A percentile compares a stretch with the other conserved stretches of the same genome.
phyloP scores from a whole-genome alignment of 1,284 basidiomycete genomes.

The Earliella scabrosa region DNA sequence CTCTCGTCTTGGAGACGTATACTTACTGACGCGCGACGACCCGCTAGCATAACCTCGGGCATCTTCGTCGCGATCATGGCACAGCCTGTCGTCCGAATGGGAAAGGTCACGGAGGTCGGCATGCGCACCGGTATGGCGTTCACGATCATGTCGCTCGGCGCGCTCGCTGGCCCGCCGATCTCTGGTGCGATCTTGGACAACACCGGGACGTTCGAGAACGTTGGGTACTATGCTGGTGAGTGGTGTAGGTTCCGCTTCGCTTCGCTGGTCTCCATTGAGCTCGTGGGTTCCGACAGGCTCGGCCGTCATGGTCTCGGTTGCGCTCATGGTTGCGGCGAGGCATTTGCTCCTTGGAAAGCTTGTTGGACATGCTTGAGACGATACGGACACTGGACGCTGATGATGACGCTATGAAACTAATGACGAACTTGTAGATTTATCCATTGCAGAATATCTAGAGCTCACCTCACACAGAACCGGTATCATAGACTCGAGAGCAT shows the following conservation, averaged over 20 bases:
- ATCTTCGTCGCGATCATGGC: constrained; percentile 58
- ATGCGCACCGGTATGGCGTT: constrained; percentile 58
- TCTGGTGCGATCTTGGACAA: constrained; percentile 53
- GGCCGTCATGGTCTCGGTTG: constrained; percentile 10
- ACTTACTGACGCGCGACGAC: background rate
- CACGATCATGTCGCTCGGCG: constrained; percentile 48
- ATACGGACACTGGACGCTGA: too few species aligned
- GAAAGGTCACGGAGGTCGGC: constrained; percentile 58
- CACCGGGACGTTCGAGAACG: constrained; percentile 47
- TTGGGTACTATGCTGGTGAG: constrained; percentile 61
- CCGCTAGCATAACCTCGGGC: constrained; percentile 52
- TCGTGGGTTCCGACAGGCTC: constrained; percentile 3
- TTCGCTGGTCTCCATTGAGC: background rate
- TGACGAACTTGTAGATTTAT: too few species aligned
- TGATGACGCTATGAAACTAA: too few species aligned
- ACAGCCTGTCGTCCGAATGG: constrained; percentile 60
- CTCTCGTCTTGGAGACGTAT: background rate
- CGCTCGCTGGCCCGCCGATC: constrained; percentile 56
- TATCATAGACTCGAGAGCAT: too few species aligned
- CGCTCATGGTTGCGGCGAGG: constrained; percentile 10
- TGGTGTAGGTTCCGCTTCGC: background rate
- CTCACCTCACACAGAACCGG: too few species aligned
- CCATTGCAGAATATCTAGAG: too few species aligned
- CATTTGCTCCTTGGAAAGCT: constrained; percentile 9
- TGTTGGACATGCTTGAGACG: constrained; percentile 4